Conservation (phyloP, 2,329 filamentous ascomycete species). For the Trichoderma sp. region DNA sequence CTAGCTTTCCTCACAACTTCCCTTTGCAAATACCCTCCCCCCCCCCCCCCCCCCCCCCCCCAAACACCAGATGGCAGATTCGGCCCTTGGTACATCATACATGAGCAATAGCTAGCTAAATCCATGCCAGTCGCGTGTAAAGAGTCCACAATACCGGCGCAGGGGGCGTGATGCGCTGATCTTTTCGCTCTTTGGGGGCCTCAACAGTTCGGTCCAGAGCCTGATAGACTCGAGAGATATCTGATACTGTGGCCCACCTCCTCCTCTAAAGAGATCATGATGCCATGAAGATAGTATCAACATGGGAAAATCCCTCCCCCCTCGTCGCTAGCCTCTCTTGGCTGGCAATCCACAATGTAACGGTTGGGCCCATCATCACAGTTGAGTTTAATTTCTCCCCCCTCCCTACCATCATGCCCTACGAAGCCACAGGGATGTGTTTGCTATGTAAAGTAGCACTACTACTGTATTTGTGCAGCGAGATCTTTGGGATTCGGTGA, state of each 20-base stretch:
- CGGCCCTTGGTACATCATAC: slow-evolving; percentile 3
- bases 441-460: no score
- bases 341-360: neutral
- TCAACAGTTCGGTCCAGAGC: neutral
- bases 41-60: neutral
- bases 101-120: neutral
- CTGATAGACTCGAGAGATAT: neutral
- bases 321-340: neutral
- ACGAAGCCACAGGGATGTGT: neutral
- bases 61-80: neutral
- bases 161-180: neutral
- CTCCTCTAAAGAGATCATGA: neutral
- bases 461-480: neutral
- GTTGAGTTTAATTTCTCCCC: neutral
- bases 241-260: neutral
- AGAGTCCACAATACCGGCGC: neutral
- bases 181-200: neutral
- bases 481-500: neutral
- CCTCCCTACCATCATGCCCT: neutral
- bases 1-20: neutral
- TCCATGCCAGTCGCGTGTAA: neutral
- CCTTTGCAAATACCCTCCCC: neutral
- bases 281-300: neutral
- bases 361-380: neutral
- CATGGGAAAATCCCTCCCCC: slow-evolving; percentile 9